Base-by-base conservation (phyloP, 2,329 filamentous ascomycete species). In the Diplocarpon mali region DNA sequence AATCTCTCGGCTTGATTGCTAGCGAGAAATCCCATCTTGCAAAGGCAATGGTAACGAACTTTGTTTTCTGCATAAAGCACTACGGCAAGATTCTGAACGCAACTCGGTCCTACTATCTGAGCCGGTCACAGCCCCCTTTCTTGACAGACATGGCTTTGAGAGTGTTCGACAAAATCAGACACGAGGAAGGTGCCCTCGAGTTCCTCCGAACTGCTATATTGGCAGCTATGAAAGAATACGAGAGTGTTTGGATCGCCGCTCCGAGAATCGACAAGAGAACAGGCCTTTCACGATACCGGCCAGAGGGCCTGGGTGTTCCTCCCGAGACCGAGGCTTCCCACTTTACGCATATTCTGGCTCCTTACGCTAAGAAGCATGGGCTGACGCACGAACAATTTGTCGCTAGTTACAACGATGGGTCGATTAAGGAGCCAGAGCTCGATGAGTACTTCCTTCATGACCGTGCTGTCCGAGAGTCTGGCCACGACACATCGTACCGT, bases 21-120 rank as follows among this genome's bases (percentile, higher is more conserved):
- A 87, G 90, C 60, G 85, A 92, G 61, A 80, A 85, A 47, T 79
- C 87, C 16, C 80, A 95, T 58, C 69, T 96, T 44, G 88, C 88
- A 54, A 95, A 95, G 69, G 76, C 83, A 40, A 96, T 98, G 87
- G 89, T 96, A 41, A 72, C 77, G 57, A 94, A 98, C 68, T 96
- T 96, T 64, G 93, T 87, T 64, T 98, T 98, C 70, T 94, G 87
- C 67, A 96, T 98, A 65, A 82, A 89, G 63, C 90, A 98, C 65
- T 98, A 98, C 62, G 90, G 89, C 59, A 98, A 96, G 69, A 95
- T 98, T 48, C 76, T 96, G 53, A 98, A 98, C 65, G 92, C 92
- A 41, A 98, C 92, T 46, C 78, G 92, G 30, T 89, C 89, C 1
- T 98, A 98, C 70, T 98, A 98, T 61, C 78, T 98, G 13, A 83